Evolutionary conservation across 2,329 filamentous ascomycete species (phyloP).

Genomic region (Dactylellina sp.): DNA sequence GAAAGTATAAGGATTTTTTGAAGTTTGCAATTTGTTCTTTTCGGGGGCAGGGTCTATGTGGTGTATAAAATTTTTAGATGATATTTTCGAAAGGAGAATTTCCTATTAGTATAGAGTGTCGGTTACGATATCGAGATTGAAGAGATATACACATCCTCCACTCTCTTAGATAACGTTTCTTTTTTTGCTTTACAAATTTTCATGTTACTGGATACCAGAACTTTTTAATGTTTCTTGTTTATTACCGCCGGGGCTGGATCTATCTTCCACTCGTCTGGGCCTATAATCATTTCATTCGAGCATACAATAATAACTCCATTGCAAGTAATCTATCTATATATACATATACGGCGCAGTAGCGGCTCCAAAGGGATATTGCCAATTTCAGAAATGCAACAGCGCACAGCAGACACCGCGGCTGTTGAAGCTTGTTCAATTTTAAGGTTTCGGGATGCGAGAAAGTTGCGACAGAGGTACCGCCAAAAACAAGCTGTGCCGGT

Average conservation of each 20-base stretch:
- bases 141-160: too few species aligned
- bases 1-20: constrained; percentile 3
- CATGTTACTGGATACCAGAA: too few species aligned
- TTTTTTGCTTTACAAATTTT: not conserved
- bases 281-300: too few species aligned
- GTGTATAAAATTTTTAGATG: constrained; percentile 4
- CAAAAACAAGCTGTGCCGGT: not conserved
- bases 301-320: too few species aligned
- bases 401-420: constrained; percentile 1
- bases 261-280: constrained; percentile 24
- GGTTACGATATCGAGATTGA: too few species aligned
- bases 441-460: not conserved
- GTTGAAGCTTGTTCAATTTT: constrained; percentile 2
- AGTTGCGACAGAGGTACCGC: not conserved
- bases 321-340: too few species aligned
- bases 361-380: constrained; percentile 30
- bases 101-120: not conserved
- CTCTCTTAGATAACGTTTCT: not conserved
- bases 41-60: not conserved
- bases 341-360: too few species aligned
- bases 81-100: constrained; percentile 9
- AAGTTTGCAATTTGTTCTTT: not conserved
- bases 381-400: constrained; percentile 20
- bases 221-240: not conserved
- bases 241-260: not conserved